Evolutionary conservation across 805 yeast genomes (phyloP), one percentile per base, ranked within the genome.

Genomic region (Saccharomycopsis fibuligera): DNA sequence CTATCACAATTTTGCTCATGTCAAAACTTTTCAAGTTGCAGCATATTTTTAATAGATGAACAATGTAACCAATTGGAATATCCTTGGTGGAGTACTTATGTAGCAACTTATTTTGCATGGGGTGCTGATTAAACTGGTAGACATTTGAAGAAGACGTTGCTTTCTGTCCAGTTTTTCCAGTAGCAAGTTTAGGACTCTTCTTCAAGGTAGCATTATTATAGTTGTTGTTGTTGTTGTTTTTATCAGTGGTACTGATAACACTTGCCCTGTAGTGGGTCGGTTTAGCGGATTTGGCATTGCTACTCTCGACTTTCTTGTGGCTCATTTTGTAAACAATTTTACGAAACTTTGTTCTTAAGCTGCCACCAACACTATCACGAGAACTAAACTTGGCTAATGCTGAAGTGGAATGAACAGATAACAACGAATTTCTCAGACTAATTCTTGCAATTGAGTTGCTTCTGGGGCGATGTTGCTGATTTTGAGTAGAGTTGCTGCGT

Each of bases 1-100:
- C 81, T 8, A 86, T 65, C 1, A 84, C 74, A 5, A 87, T 56
- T 42, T 74, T 73, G 4, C 79, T 79, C n/a, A 88, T 62, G 57
- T 88, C 72, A 22, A 88, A 56, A 2, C 65, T 57, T 14, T 60
- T 64, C 33, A 88, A 57, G 55, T 83, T 81, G 12, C 78, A 78
- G 59, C 96, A 89, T 30, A 76, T 66, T n/a, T 73, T 73, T 35
- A 88, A 59, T 33, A 87, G 58, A 60, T 86, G 95, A 12, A 88
- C 59, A 8, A 89, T 58, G 54, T 79, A 78, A 0, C 96, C 96
- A 25, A 83, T 66, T 1, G 96, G 96, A 5, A 88, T 60, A 61
- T 88, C 96, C 56, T 75, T 78, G n/a, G 82, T 73, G 2, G 86
- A 72, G 62, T 83, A 84, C 61, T 77, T 82, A 47, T 72, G 58